Percentiles rank a stretch among this genome's conserved stretches.
Evolutionary conservation across 148 eudicot species (phyloP).

Genomic region (Hydrangea macrophylla): DNA sequence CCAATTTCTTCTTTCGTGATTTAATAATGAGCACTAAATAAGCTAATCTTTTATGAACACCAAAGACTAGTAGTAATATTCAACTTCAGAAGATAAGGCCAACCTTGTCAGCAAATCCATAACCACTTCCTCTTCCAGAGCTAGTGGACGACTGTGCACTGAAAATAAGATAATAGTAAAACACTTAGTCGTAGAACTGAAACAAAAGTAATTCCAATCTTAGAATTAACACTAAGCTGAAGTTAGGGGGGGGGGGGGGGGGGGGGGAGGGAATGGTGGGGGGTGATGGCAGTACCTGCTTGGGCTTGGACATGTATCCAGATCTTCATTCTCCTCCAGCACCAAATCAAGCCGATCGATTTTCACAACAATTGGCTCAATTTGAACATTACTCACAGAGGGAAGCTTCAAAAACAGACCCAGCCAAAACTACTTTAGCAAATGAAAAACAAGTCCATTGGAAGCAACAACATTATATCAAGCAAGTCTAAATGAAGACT

Average conservation of each 20-base stretch:
- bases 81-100: constrained; percentile 17
- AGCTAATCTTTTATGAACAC: not conserved
- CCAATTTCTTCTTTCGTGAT: not conserved
- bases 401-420: constrained; percentile 66
- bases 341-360: constrained; percentile 94
- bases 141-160: constrained; percentile 56
- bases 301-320: constrained; percentile 48
- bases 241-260: too few relatives aligned
- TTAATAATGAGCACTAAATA: not conserved
- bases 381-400: constrained; percentile 83
- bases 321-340: constrained; percentile 84
- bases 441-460: not conserved
- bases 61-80: constrained; percentile 6
- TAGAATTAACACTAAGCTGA: constrained; percentile 6
- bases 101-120: constrained; percentile 98
- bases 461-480: not conserved
- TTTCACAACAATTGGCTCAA: constrained; percentile 91
- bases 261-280: too few relatives aligned
- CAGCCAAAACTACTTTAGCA: constrained; percentile 14
- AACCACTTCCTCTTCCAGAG: constrained; percentile 72
- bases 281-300: constrained; percentile 52
- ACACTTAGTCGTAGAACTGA: constrained; percentile 1
- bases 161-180: constrained; percentile 13
- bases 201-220: not conserved
- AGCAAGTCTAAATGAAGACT: not conserved